Evolutionary conservation across 768 basidiomycete genomes (phyloP).

Genomic region (Mycena indigotica): DNA sequence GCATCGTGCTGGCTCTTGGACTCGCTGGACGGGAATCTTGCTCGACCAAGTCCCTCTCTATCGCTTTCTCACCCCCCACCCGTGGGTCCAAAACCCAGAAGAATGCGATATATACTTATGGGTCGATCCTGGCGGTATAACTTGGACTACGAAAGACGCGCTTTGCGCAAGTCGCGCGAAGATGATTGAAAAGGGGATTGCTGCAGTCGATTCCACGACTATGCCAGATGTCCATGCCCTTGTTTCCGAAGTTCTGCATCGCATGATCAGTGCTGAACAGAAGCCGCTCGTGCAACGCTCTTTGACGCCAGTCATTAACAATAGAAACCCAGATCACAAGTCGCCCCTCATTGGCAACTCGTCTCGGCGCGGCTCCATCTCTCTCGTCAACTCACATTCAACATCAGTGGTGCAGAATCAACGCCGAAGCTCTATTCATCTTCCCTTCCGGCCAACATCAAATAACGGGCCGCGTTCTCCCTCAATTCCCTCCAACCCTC

Average conservation of each 20-base stretch:
- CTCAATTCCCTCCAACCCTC: neutral
- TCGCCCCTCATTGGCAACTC: no score
- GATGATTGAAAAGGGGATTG: slow-evolving; percentile 12
- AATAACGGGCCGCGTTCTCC: neutral
- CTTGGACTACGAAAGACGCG: slow-evolving; percentile 10
- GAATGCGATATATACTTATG: slow-evolving; percentile 14
- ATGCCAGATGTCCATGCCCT: slow-evolving; percentile 9
- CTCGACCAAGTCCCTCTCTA: slow-evolving; percentile 12
- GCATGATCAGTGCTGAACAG: slow-evolving; percentile 8
- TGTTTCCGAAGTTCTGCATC: slow-evolving; percentile 10
- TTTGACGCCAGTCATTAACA: no score
- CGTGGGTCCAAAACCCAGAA: slow-evolving; percentile 13
- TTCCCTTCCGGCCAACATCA: neutral
- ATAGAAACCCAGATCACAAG: no score
- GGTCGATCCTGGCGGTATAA: slow-evolving; percentile 14
- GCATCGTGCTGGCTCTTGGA: slow-evolving; percentile 6
- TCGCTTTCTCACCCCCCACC: slow-evolving; percentile 11
- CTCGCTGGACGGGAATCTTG: slow-evolving; percentile 6
- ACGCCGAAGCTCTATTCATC: neutral
- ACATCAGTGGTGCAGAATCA: neutral
- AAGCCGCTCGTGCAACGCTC: neutral
- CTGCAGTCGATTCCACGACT: neutral
- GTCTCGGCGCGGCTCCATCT: neutral
- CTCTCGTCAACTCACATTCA: neutral
- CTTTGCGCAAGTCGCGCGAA: slow-evolving; percentile 11